Evolutionary conservation across 805 yeast genomes (phyloP), one percentile per base, ranked within the genome.

Genomic region (Soucietia sequanensis): DNA sequence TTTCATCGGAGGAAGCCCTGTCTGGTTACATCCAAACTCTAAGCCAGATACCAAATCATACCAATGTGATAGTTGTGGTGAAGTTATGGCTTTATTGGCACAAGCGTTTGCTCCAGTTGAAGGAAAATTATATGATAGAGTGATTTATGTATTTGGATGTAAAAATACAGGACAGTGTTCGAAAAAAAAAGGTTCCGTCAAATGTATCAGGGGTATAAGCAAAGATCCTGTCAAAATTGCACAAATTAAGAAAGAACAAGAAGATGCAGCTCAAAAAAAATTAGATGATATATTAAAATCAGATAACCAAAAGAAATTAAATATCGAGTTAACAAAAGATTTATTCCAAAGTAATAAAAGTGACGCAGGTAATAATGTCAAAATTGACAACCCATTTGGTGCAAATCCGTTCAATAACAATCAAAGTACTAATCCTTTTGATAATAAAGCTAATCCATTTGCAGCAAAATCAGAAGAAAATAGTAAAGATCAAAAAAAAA

Each of bases 61-160:
- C 6, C 54, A 60, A 23, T 93, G 99, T 64, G 76, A 72, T 31
- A 74, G 72, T 35, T 93, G 99, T 62, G 61, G 60, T 1, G 56
- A 66, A 7, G 61, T 68, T 11, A 72, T 88, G 81, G 76, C 84
- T 10, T 60, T 91, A 30, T 64, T 90, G 20, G 59, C 82, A 1
- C 98, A 93, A 55, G 83, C 91, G 2, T 83, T 74, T 58, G 83
- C 95, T 0, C 95, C 95, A 1, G 58, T 90, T 27, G 86, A 80
- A 22, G 74, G 74, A 23, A 70, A 81, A 8, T 66, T 78, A 27
- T 88, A 90, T 52, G 96, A 87, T 49, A 75, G 99, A 40, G 80
- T 79, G 3, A 59, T 93, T 12, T 93, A 91, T 51, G 71, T 93
- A 0, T 85, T 91, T 54, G 78, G 80, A 2, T 93, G 99, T 60